Base-by-base conservation (phyloP, 208 protist genomes). In the Acanthamoeba lenticulata region DNA sequence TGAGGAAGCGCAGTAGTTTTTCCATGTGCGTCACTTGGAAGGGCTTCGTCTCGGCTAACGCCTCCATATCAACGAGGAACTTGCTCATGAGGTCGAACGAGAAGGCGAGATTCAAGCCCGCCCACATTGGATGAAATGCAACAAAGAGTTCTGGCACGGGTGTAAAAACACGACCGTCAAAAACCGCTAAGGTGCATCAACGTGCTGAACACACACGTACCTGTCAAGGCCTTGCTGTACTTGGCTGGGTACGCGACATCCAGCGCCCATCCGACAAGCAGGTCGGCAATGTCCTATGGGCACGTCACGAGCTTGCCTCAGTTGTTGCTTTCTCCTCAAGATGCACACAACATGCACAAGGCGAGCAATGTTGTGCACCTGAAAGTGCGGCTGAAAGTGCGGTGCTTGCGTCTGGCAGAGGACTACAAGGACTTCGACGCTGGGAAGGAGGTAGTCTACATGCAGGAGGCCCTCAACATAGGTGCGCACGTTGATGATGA, bases 61-160 rank as follows among this genome's bases (percentile, higher is more conserved):
- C 55, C 42, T 91, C 85, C 85, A 91, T 91, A n/a, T 91, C 85
- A 7, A 91, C 52, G 27, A 69, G 38, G 32, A 91, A 91, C 57
- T 91, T 91, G n/a, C 52, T 47, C 55, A 91, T 44, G 38, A 91
- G 49, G 34, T 91, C 85, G 49, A 52, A 91, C 1, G 85, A 91
- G 38, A 91, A 91, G 13, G 40, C 55, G 21, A 91, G 29, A 69
- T 91, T 91, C 0, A 47, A 29, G 15, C 85, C 85, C 38, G 40
- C 57, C 85, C 85, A 91, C 45, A 91, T 29, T n/a, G 57, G 85
- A 67, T 91, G 85, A 60, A 91, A 91, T 24, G 85, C 34, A 69
- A 69, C 85, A 24, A 91, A 91, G 9, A 38, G 36, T 29, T 91
- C 85, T 91, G 42, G 40, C 11, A n/a, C 9, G 27, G 15, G 57